phyloP scores from a whole-genome alignment of 2,329 filamentous ascomycete species.

The Paecilomyces dactylethromorphus region DNA sequence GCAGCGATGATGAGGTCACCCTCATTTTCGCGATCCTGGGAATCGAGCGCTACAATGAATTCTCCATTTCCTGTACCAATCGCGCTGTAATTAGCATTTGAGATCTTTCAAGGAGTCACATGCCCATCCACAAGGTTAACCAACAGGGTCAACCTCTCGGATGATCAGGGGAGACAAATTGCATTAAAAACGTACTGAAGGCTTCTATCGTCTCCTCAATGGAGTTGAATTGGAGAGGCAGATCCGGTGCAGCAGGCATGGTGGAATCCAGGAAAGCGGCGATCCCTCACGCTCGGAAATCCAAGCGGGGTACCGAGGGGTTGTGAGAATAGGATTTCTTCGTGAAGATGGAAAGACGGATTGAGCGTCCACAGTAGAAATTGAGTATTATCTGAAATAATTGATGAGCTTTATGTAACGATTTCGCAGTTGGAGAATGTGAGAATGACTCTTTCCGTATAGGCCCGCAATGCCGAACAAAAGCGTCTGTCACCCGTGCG shows the following conservation, averaged over 20 bases:
- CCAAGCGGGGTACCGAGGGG: conserved; percentile 5
- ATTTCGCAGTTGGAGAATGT: neutral
- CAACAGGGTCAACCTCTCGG: neutral
- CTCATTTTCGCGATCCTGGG: conserved; percentile 90
- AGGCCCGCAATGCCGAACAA: neutral
- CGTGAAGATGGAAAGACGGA: neutral
- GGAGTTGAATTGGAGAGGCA: conserved; percentile 30
- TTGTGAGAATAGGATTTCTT: neutral
- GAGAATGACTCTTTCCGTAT: neutral
- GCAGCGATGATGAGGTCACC: conserved; percentile 96
- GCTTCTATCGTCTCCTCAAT: conserved; percentile 37
- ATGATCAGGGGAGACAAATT: neutral
- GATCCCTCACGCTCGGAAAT: conserved; percentile 19
- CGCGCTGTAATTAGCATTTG: conserved; percentile 1
- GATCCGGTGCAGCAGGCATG: conserved; percentile 30
- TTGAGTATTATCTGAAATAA: neutral
- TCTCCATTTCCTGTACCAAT: conserved; percentile 61
- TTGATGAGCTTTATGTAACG: neutral
- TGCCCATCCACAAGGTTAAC: neutral
- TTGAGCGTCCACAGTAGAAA: neutral
- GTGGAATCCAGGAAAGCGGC: conserved; percentile 1
- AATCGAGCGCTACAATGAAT: conserved; percentile 94
- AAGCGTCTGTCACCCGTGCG: neutral
- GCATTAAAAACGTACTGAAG: conserved; percentile 27
- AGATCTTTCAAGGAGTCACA: neutral